Conservation (phyloP, 2,329 filamentous ascomycete genomes). For the Clarireedia hainanense region DNA sequence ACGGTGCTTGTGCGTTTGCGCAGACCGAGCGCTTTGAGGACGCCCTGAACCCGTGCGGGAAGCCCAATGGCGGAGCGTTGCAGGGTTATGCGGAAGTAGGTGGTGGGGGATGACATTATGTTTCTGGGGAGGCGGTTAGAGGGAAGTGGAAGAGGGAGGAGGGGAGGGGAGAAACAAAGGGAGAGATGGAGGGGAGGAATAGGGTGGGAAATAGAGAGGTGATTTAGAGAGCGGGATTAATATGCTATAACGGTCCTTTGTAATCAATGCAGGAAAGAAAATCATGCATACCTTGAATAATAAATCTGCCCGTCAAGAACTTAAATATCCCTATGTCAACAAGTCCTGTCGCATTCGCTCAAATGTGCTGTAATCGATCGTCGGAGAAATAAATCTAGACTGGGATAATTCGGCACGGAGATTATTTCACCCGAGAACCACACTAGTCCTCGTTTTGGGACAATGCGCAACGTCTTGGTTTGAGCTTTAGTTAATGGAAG, state of each 20-base stretch:
- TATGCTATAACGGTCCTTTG: no score
- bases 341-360: no score
- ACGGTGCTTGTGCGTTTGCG: constrained; percentile 65
- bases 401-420: constrained; percentile 4
- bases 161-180: not conserved
- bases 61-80: constrained; percentile 66
- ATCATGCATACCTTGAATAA: no score
- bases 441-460: constrained; percentile 4
- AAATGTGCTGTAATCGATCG: not conserved
- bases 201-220: not conserved
- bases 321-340: no score
- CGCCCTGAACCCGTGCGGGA: constrained; percentile 53
- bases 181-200: not conserved
- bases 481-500: not conserved
- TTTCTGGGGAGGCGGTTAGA: not conserved
- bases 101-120: constrained; percentile 34
- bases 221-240: not conserved
- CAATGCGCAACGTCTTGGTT: not conserved
- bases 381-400: constrained; percentile 5
- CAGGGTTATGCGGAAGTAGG: constrained; percentile 66
- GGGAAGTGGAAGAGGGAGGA: not conserved
- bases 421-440: not conserved
- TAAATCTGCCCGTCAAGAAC: no score
- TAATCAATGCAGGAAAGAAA: no score
- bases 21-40: constrained; percentile 62